Evolutionary conservation across 2,329 filamentous ascomycete species (phyloP).

Genomic region (Byssothecium circinans): DNA sequence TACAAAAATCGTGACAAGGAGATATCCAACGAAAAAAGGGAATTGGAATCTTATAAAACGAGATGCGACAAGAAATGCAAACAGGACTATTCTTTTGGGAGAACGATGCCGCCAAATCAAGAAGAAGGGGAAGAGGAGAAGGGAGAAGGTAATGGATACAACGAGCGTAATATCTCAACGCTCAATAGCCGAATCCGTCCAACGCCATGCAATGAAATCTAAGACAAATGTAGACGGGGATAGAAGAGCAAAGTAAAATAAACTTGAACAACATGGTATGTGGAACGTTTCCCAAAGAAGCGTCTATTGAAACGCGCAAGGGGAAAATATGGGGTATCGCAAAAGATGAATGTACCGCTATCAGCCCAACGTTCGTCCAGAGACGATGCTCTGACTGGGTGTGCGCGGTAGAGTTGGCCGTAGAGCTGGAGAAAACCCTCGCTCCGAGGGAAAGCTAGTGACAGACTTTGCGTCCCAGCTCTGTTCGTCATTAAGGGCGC

Average conservation of each 20-base stretch:
- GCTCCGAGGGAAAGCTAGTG: constrained; percentile 35
- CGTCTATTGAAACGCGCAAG: constrained; percentile 17
- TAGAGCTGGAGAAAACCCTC: constrained; percentile 35
- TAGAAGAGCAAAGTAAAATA: constrained; percentile 9
- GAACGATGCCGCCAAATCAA: constrained; percentile 26
- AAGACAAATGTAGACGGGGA: constrained; percentile 11
- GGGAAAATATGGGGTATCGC: constrained; percentile 42
- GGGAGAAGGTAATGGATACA: constrained; percentile 28
- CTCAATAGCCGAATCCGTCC: constrained; percentile 25
- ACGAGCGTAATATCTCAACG: constrained; percentile 31
- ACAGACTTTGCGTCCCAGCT: constrained; percentile 50
- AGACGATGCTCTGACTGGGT: constrained; percentile 44
- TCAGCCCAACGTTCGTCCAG: constrained; percentile 44
- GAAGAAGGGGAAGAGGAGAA: constrained; percentile 10
- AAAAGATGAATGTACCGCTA: constrained; percentile 16
- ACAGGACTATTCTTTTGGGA: constrained; percentile 32
- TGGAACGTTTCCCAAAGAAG: background rate
- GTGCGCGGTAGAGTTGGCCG: constrained; percentile 35
- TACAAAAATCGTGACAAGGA: constrained; percentile 22
- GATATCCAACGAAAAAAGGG: constrained; percentile 11
- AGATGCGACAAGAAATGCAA: constrained; percentile 30
- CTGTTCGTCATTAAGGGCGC: constrained; percentile 75
- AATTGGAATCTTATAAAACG: constrained; percentile 6
- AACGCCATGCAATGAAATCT: constrained; percentile 38
- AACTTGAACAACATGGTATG: background rate